Evolutionary conservation across 179 eudicot genomes (phyloP), one percentile per base, ranked within the genome.

Genomic region (Heliamphora pulchella): DNA sequence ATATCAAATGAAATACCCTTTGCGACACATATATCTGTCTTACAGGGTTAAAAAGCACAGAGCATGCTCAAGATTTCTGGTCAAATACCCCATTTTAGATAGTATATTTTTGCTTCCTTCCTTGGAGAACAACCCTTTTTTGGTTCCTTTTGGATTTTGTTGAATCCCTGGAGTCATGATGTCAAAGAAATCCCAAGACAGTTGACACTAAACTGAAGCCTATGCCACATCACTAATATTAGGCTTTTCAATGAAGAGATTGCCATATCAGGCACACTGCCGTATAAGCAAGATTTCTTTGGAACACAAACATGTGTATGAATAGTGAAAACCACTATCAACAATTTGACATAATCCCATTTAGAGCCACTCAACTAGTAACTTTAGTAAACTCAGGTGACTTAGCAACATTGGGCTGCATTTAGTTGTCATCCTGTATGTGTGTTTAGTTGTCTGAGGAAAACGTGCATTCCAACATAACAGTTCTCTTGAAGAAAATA

Each of bases 121-220:
- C 79, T 20, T n/a, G 18, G 2, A 61, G 15, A 61, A 47, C 73
- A 69, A 10, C 20, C 8, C 20, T 57, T 15, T 57, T 43, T 57
- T 74, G 76, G 65, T 18, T 41, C 50, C 50, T 41, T 54, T 74
- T 74, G 51, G 77, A 14, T 74, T 74, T 55, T 59, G 50, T 39
- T 5, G 50, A 74, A 11, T 55, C 41, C 77, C 62, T 31, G 22
- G 51, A 39, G 10, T 74, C 8, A 55, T 22, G 5, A 74, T 14
- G 9, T 71, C 8, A 14, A 74, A 48, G 43, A 71, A 48, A 4
- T 13, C 46, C 8, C 51, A 20, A 8, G 18, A 73, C 17, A 14
- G 8, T 61, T 10, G 62, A 44, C 18, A 8, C 47, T 54, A 59
- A 75, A 39, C 17, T 43, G 50, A 75, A 57, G 43, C 51, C 65